Conservation (phyloP, 1,139 yeast genomes). For the Candida sanyaensis region DNA sequence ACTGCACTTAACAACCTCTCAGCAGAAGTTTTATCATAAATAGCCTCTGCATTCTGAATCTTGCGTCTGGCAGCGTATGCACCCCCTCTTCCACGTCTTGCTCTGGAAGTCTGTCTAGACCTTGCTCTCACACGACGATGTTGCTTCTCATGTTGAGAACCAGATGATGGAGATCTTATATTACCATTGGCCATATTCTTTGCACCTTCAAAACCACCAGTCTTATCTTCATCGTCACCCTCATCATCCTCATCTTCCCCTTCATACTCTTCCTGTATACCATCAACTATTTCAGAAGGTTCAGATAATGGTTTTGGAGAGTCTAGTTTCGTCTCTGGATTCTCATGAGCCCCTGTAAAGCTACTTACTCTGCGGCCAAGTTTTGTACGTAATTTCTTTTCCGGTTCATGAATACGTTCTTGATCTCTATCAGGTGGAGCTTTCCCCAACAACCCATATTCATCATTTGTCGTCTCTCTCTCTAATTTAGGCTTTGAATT, state of each 20-base stretch:
- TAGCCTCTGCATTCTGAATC: conserved; percentile 39
- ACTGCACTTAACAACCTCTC: conserved; percentile 70
- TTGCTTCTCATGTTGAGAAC: not conserved
- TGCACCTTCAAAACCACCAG: not conserved
- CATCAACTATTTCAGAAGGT: not conserved
- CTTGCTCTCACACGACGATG: not conserved
- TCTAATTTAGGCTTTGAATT: not conserved
- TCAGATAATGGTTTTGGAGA: conserved; percentile 1
- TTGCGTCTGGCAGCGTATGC: conserved; percentile 35
- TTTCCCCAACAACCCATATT: conserved; percentile 42
- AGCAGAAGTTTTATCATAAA: conserved; percentile 77
- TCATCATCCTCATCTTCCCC: conserved; percentile 4
- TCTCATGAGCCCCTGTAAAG: conserved; percentile 5
- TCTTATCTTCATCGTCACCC: not conserved
- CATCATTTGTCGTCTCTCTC: conserved; percentile 14
- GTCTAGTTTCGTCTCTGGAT: not conserved
- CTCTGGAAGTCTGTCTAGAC: not conserved
- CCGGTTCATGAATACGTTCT: conserved; percentile 7
- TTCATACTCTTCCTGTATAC: not conserved
- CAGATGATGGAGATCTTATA: not conserved
- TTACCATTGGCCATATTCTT: not conserved
- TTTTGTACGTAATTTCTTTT: conserved; percentile 10
- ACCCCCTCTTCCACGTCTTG: conserved; percentile 31
- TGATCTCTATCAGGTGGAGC: conserved; percentile 30
- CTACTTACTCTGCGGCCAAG: conserved; percentile 12